phyloP scores from a whole-genome alignment of 805 yeast genomes.

The Candida sonorensis region DNA sequence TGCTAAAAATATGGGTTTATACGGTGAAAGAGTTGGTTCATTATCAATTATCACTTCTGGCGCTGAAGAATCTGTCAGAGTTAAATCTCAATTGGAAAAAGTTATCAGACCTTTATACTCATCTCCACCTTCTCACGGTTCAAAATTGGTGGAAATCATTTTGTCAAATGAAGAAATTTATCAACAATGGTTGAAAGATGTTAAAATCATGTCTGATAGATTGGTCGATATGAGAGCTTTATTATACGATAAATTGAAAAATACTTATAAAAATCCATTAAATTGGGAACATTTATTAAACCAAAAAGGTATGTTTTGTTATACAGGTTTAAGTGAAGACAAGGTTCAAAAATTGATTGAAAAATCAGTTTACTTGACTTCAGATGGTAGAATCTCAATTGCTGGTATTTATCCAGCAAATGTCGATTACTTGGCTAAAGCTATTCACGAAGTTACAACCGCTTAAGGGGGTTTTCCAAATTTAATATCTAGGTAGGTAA shows the following conservation, averaged over 20 bases:
- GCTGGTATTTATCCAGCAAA: constrained; percentile 81
- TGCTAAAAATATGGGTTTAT: constrained; percentile 92
- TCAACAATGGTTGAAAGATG: constrained; percentile 75
- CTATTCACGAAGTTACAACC: constrained; percentile 18
- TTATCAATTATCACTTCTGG: constrained; percentile 56
- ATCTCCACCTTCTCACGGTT: constrained; percentile 93
- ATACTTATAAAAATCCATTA: constrained; percentile 46
- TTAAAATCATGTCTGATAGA: constrained; percentile 71
- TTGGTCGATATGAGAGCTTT: constrained; percentile 63
- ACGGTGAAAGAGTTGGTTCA: constrained; percentile 93
- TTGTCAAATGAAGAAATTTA: constrained; percentile 54
- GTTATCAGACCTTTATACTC: constrained; percentile 84
- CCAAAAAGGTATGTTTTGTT: constrained; percentile 97
- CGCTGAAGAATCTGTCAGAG: constrained; percentile 41
- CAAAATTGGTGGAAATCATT: constrained; percentile 77
- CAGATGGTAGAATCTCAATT: constrained; percentile 86
- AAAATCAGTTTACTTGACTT: constrained; percentile 77
- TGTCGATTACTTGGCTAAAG: constrained; percentile 65
- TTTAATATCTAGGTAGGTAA: too few relatives aligned
- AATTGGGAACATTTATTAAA: constrained; percentile 82
- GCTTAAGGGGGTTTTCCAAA: constrained; percentile 22
- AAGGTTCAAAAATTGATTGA: constrained; percentile 68
- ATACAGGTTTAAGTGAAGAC: constrained; percentile 67
- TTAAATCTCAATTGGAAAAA: constrained; percentile 65
- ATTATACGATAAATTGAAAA: constrained; percentile 50